Conservation (phyloP, 768 basidiomycete species). For the Auricularia auricula-judae region DNA sequence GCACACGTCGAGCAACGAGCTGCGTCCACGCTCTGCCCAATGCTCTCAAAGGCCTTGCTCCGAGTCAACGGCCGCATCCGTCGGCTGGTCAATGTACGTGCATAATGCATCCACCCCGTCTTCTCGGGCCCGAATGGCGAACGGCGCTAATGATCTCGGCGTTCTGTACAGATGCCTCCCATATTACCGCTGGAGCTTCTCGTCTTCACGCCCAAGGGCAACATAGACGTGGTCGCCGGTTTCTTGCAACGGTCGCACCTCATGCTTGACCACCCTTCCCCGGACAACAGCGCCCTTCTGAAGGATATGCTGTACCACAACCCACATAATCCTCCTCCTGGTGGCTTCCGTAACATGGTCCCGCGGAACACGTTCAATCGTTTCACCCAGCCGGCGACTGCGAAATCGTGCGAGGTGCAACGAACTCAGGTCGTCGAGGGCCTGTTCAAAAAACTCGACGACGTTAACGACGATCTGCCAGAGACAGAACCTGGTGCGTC, state of each 20-base stretch:
- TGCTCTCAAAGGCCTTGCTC: conserved; percentile 77
- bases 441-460: conserved; percentile 78
- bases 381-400: conserved; percentile 48
- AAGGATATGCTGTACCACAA: conserved; percentile 69
- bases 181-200: conserved; percentile 78
- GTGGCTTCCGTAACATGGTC: conserved; percentile 39
- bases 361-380: conserved; percentile 24
- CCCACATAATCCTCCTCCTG: conserved; percentile 76
- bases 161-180: conserved; percentile 37
- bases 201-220: conserved; percentile 89
- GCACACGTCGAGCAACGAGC: conserved; percentile 82
- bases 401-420: conserved; percentile 84
- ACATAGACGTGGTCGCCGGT: conserved; percentile 72
- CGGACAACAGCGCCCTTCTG: conserved; percentile 38
- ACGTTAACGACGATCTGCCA: conserved; percentile 64
- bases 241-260: conserved; percentile 59
- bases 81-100: conserved; percentile 36
- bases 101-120: conserved; percentile 15
- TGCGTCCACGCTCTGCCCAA: conserved; percentile 64
- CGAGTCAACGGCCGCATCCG: conserved; percentile 68
- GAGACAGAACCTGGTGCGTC: conserved; percentile 79
- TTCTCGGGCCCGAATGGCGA: conserved; percentile 31
- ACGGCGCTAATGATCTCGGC: conserved; percentile 11
- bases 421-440: conserved; percentile 81
- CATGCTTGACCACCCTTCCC: conserved; percentile 70